phyloP scores from a whole-genome alignment of 495 filamentous ascomycete genomes.

The Penicillium argentinense region DNA sequence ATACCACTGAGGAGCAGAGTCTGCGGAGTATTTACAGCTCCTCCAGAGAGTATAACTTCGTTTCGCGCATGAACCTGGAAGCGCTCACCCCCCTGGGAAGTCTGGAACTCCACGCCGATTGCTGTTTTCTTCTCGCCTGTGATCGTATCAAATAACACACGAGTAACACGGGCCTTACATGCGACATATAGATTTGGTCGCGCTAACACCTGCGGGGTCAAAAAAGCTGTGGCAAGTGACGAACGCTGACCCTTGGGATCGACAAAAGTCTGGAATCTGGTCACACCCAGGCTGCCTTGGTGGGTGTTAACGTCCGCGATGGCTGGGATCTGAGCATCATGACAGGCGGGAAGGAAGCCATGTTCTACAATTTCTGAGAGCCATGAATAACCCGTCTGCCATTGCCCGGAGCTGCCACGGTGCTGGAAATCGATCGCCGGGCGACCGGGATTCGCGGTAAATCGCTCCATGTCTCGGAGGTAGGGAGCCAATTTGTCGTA shows the following conservation, averaged over 20 bases:
- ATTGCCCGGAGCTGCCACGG: conserved; percentile 13
- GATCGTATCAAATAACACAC: conserved; percentile 17
- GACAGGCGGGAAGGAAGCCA: conserved; percentile 21
- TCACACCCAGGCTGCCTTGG: conserved; percentile 16
- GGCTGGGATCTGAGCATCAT: conserved; percentile 14
- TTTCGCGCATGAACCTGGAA: conserved; percentile 25
- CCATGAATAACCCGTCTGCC: conserved; percentile 22
- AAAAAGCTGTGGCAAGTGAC: conserved; percentile 22
- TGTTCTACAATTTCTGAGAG: conserved; percentile 22
- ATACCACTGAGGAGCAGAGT: conserved; percentile 40
- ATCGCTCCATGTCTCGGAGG: conserved; percentile 19
- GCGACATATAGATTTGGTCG: conserved; percentile 22
- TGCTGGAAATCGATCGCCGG: conserved; percentile 14
- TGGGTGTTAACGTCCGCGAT: conserved; percentile 17
- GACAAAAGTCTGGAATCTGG: conserved; percentile 23
- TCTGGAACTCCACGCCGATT: conserved; percentile 22
- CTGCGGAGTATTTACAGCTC: conserved; percentile 34
- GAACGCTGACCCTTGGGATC: conserved; percentile 22
- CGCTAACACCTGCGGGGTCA: conserved; percentile 11
- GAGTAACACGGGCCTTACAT: conserved; percentile 17
- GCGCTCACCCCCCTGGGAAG: conserved; percentile 10
- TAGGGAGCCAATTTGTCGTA: conserved; percentile 16
- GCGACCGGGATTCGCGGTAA: conserved; percentile 16
- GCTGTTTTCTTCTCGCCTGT: conserved; percentile 3
- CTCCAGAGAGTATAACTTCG: conserved; percentile 37